A percentile compares a stretch with the other conserved stretches of the same genome.
Conservation (phyloP, 768 basidiomycete genomes). For the Mycena venus region DNA sequence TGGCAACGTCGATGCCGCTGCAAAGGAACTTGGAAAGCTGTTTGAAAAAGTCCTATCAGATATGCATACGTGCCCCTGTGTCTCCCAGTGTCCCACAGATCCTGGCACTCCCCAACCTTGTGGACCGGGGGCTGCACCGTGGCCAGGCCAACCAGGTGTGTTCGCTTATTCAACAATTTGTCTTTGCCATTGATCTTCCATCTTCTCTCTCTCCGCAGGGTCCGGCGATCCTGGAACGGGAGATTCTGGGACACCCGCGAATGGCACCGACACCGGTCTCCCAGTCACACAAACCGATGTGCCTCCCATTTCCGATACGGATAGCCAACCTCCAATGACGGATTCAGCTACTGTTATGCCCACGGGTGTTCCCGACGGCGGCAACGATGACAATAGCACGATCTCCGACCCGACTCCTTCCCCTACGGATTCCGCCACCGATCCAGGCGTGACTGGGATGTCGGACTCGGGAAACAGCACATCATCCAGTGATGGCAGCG, state of each 20-base stretch:
- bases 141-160: slow-evolving; percentile 20
- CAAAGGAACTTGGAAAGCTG: too few relatives aligned
- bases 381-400: not conserved
- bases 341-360: not conserved
- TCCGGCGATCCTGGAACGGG: not conserved
- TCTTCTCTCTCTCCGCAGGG: not conserved
- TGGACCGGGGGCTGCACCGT: slow-evolving; percentile 1
- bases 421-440: not conserved
- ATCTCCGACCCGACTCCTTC: too few relatives aligned
- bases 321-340: not conserved
- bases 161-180: not conserved
- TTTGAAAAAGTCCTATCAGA: too few relatives aligned
- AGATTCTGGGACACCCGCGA: too few relatives aligned
- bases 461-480: not conserved
- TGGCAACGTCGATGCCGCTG: too few relatives aligned
- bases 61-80: too few relatives aligned
- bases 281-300: too few relatives aligned
- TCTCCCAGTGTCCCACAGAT: not conserved
- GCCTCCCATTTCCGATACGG: not conserved
- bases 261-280: too few relatives aligned
- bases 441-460: not conserved
- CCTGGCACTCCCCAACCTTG: not conserved
- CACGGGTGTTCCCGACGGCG: not conserved
- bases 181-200: not conserved
- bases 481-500: not conserved